Percentiles rank a stretch among this genome's conserved stretches.
These are phyloP conservation scores for Diaporthe sp. DNA, from an alignment of 2,329 filamentous ascomycete genomes.

Conservation along the genomic window DNA sequence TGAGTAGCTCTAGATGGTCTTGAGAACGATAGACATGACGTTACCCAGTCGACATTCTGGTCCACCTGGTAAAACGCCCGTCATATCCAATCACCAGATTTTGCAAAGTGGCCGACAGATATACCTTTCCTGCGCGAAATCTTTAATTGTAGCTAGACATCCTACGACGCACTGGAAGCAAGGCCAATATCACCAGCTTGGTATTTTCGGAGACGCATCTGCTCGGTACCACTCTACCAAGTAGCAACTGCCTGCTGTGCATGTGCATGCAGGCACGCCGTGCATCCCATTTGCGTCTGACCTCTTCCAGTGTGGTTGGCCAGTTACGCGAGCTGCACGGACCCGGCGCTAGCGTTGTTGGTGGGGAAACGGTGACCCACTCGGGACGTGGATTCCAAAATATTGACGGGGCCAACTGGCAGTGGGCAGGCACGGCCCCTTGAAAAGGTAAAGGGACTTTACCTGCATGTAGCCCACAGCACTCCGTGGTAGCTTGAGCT, in stretches of 20 bases:
- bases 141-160: not conserved
- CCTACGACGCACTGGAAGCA: too few relatives aligned
- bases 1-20: not conserved
- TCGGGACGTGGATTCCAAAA: constrained; percentile 30
- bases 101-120: not conserved
- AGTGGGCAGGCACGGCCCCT: constrained; percentile 32
- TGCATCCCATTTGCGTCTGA: not conserved
- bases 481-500: constrained; percentile 18
- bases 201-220: not conserved
- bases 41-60: not conserved
- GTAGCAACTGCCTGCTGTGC: not conserved
- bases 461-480: constrained; percentile 16
- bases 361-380: constrained; percentile 32
- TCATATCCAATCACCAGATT: not conserved
- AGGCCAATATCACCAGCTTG: not conserved
- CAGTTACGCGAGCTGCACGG: constrained; percentile 25
- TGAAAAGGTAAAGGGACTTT: constrained; percentile 19
- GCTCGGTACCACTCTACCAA: not conserved
- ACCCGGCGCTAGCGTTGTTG: constrained; percentile 1
- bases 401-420: constrained; percentile 31
- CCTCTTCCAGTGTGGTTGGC: constrained; percentile 7
- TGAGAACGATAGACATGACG: not conserved
- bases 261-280: not conserved
- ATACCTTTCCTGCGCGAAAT: not conserved
- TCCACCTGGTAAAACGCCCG: not conserved